Conservation (phyloP, 768 basidiomycete genomes). For the Agaricus subrufescens region DNA sequence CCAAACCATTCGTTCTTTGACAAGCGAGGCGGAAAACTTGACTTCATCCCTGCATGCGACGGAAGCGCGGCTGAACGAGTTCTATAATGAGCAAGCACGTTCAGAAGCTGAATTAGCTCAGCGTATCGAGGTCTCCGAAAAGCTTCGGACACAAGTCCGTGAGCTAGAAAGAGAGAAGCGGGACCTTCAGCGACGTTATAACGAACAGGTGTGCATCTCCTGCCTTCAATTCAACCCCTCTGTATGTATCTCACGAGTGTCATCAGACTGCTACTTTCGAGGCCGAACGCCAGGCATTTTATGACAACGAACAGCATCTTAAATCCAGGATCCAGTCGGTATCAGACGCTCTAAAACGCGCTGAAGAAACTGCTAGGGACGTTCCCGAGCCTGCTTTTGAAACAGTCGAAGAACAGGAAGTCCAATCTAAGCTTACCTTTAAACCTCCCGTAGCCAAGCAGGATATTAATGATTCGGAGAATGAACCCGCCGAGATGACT, state of each 20-base stretch:
- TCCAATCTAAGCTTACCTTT: conserved; percentile 13
- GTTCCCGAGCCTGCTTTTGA: conserved; percentile 24
- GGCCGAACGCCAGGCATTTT: conserved; percentile 87
- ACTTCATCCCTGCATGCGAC: conserved; percentile 61
- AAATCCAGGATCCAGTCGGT: conserved; percentile 87
- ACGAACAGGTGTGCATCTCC: conserved; percentile 65
- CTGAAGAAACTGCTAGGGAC: conserved; percentile 41
- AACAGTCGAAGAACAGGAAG: conserved; percentile 17
- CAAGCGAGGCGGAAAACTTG: conserved; percentile 61
- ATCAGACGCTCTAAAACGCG: conserved; percentile 57
- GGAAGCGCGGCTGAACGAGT: conserved; percentile 70
- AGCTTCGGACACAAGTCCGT: conserved; percentile 73
- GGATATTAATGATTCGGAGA: conserved; percentile 58
- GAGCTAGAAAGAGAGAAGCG: conserved; percentile 89
- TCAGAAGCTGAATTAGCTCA: conserved; percentile 80
- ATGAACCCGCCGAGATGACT: conserved; percentile 86
- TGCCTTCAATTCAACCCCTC: conserved; percentile 1
- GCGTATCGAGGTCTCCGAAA: conserved; percentile 79
- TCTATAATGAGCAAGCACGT: conserved; percentile 77
- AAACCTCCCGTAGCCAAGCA: conserved; percentile 16
- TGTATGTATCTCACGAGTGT: conserved; percentile 7
- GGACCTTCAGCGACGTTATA: conserved; percentile 77
- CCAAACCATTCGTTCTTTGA: conserved; percentile 54
- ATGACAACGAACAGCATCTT: conserved; percentile 91
- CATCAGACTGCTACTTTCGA: conserved; percentile 80